These are phyloP conservation scores for Kalanchoe fedtschenkoi DNA, from an alignment of 164 flowering plant species.

Conservation along the genomic window DNA sequence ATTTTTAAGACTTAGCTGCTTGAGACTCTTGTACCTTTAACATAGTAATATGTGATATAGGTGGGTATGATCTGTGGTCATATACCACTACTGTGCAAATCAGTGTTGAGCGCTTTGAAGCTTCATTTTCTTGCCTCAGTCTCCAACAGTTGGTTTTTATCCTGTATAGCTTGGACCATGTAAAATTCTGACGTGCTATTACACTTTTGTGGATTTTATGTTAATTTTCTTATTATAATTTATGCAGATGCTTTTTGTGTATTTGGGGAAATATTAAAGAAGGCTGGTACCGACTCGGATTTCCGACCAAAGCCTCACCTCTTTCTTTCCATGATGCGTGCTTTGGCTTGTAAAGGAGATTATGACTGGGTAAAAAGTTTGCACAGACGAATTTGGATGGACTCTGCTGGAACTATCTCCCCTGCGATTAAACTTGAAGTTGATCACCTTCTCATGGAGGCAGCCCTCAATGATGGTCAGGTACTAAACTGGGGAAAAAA, in stretches of 20 bases:
- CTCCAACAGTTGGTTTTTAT: too few species aligned
- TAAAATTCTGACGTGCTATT: too few species aligned
- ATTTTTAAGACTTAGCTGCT: too few species aligned
- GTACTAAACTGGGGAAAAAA: slow-evolving; percentile 17
- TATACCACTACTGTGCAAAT: too few species aligned
- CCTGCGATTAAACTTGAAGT: slow-evolving; percentile 44
- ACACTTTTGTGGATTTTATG: neutral
- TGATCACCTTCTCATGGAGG: slow-evolving; percentile 74
- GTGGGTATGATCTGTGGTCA: too few species aligned
- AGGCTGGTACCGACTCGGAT: slow-evolving; percentile 19
- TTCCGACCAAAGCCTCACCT: slow-evolving; percentile 70
- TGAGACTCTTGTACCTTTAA: too few species aligned
- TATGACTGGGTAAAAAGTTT: slow-evolving; percentile 38
- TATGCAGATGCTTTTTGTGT: slow-evolving; percentile 50
- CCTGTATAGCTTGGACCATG: too few species aligned
- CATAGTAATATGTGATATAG: too few species aligned
- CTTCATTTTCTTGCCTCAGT: too few species aligned
- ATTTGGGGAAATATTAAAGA: slow-evolving; percentile 61
- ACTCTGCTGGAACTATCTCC: slow-evolving; percentile 47
- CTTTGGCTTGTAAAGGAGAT: slow-evolving; percentile 51
- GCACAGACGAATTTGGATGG: slow-evolving; percentile 48
- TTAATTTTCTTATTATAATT: neutral
- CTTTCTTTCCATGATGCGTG: slow-evolving; percentile 63
- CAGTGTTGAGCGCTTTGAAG: too few species aligned
- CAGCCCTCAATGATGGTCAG: slow-evolving; percentile 55